Conservation (phyloP, 2,329 filamentous ascomycete genomes). For the Fusarium burgessii region DNA sequence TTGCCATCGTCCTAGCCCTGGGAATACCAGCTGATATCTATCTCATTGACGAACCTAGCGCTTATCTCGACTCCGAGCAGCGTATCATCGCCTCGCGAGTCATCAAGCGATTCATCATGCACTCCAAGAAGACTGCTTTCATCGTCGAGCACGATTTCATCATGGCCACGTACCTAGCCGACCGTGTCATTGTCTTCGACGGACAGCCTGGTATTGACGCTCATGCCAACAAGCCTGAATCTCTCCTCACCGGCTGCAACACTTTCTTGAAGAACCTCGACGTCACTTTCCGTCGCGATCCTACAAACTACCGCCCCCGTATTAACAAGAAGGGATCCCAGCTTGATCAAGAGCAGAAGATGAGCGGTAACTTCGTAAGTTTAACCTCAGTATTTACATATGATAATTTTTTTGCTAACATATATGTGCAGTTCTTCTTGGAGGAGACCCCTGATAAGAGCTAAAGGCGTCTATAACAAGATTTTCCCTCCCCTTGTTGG, state of each 20-base stretch:
- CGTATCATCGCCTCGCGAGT: conserved; percentile 97
- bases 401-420: conserved; percentile 22
- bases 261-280: conserved; percentile 95
- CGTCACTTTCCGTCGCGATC: conserved; percentile 98
- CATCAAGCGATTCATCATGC: conserved; percentile 99
- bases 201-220: conserved; percentile 90
- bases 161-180: conserved; percentile 83
- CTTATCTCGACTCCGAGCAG: conserved; percentile 98
- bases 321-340: conserved; percentile 98
- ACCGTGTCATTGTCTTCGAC: conserved; percentile 98
- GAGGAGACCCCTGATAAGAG: conserved; percentile 75
- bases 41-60: conserved; percentile 96
- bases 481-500: conserved; percentile 49
- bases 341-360: conserved; percentile 97
- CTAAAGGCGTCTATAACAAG: conserved; percentile 59
- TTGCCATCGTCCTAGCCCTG: conserved; percentile 96
- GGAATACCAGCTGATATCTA: conserved; percentile 98
- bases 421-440: conserved; percentile 83
- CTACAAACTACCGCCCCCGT: conserved; percentile 93
- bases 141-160: conserved; percentile 99
- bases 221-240: conserved; percentile 90
- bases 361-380: conserved; percentile 89
- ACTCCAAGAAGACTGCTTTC: conserved; percentile 99
- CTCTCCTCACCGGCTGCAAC: conserved; percentile 95
- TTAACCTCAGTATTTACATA: not conserved